Evolutionary conservation across 306 rosid species (phyloP), one percentile per base, ranked within the genome.

Genomic region (Vigna mungo): DNA sequence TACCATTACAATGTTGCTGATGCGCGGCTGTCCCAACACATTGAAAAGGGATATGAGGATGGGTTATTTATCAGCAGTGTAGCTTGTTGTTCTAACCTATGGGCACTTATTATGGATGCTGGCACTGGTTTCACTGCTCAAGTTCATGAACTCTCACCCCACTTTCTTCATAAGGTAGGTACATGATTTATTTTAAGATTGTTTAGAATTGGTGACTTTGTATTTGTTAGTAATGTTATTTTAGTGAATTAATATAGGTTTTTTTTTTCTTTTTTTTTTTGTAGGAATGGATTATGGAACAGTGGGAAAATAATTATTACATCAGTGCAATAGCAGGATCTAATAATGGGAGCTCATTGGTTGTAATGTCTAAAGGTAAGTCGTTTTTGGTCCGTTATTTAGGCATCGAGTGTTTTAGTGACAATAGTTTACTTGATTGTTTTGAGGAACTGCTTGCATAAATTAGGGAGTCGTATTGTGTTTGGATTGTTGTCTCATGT

Each of bases 271-370:
- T 20, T 60, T 56, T 72, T 58, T 81, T 66, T 71, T 90, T 96
- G 96, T 71, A 91, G 97, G 97, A 94, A 82, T 94, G 97, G 97
- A 94, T 94, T 63, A 87, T 87, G 98, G 94, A 94, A 76, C 94
- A 91, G 70, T 94, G 98, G 98, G 98, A 91, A 55, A 88, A 86
- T 73, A 90, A 80, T 71, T 94, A 86, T 62, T 94, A 91, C 80
- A 90, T 94, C 46, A 91, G 91, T 80, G 91, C 98, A 25, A 70
- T 94, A 62, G 96, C 97, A 16, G 98, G 98, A 70, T 91, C 96
- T 51, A 63, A 54, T 23, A 94, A 88, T 46, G 98, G 97, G 58
- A 85, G 87, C 78, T 91, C 98, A 25, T 81, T 94, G 71, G 97
- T 94, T 37, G 92, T 94, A 48, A 94, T 94, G 98, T 94, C 98